A percentile compares a stretch with the other conserved stretches of the same genome.
Conservation (phyloP, 2,329 filamentous ascomycete genomes). For the Pseudovirgaria hyperparasitica region DNA sequence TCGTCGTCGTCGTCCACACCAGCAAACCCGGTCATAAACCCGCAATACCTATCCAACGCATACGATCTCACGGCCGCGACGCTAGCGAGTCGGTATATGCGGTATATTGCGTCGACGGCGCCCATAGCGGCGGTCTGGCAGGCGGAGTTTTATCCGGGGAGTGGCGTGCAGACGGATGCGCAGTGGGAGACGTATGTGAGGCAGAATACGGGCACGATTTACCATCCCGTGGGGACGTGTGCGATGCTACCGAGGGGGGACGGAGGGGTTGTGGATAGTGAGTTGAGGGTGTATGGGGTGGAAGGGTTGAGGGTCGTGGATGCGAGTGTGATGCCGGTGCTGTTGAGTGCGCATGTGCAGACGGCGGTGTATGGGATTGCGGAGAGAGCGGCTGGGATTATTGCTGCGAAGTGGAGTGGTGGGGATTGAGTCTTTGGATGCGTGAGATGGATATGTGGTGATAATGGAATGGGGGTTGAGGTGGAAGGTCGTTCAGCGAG, state of each 20-base stretch:
- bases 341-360: slow-evolving; percentile 4
- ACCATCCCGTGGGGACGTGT: slow-evolving; percentile 24
- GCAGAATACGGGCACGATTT: slow-evolving; percentile 13
- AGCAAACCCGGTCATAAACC: slow-evolving; percentile 15
- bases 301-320: slow-evolving; percentile 15
- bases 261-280: slow-evolving; percentile 13
- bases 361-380: slow-evolving; percentile 18
- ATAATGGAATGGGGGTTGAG: too few species aligned
- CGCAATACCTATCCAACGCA: slow-evolving; percentile 15
- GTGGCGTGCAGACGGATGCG: slow-evolving; percentile 6
- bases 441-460: too few species aligned
- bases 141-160: slow-evolving; percentile 8
- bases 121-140: slow-evolving; percentile 4
- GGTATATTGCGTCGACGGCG: slow-evolving; percentile 1
- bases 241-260: slow-evolving; percentile 14
- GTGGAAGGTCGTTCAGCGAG: too few species aligned
- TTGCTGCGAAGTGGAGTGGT: slow-evolving; percentile 5
- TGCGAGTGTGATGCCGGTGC: slow-evolving; percentile 15
- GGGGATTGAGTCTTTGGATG: too few species aligned
- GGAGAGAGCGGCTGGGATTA: slow-evolving; percentile 13
- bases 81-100: slow-evolving; percentile 2
- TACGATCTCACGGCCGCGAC: slow-evolving; percentile 14
- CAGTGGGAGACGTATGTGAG: slow-evolving; percentile 9
- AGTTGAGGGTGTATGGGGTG: slow-evolving; percentile 12
- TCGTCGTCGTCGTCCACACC: slow-evolving; percentile 9